Conservation (phyloP, 139 green algal species). For the Chlamydomonas asymmetrica region DNA sequence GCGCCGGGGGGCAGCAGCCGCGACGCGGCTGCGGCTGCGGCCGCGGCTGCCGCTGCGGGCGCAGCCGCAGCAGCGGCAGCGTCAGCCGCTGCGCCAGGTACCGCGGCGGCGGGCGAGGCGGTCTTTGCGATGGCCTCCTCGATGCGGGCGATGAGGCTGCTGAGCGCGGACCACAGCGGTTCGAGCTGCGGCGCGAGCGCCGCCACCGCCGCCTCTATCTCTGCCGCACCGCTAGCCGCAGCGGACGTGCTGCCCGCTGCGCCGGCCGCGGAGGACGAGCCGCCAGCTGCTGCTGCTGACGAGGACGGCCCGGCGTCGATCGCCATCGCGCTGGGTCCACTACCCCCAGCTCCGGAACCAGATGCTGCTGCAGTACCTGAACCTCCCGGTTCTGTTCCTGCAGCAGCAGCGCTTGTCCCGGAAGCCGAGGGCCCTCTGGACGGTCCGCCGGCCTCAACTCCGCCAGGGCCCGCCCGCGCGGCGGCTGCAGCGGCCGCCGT, state of each 20-base stretch:
- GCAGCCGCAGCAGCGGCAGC: constrained; percentile 17
- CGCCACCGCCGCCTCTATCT: constrained; percentile 58
- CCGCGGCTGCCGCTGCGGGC: constrained; percentile 15
- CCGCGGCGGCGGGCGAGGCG: too few species aligned
- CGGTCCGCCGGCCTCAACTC: neutral
- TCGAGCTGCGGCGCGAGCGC: constrained; percentile 35
- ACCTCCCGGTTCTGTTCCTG: neutral
- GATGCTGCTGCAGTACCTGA: neutral
- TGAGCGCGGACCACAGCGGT: too few species aligned
- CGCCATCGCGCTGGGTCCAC: neutral
- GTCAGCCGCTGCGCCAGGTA: constrained; percentile 8
- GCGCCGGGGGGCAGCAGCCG: constrained; percentile 74
- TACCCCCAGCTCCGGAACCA: neutral
- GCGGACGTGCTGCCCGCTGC: neutral
- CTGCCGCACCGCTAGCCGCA: constrained; percentile 2
- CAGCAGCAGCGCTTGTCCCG: constrained; percentile 11
- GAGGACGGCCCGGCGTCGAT: neutral
- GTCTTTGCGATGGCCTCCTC: too few species aligned
- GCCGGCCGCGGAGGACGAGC: neutral
- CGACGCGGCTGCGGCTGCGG: constrained; percentile 11
- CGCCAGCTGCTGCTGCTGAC: neutral
- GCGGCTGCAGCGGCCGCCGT: neutral
- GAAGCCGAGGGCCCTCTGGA: too few species aligned
- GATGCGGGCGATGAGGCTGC: too few species aligned
- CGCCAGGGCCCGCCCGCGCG: neutral